Evolutionary conservation across 2,329 filamentous ascomycete genomes (phyloP).

Genomic region (Xylaria sp.): DNA sequence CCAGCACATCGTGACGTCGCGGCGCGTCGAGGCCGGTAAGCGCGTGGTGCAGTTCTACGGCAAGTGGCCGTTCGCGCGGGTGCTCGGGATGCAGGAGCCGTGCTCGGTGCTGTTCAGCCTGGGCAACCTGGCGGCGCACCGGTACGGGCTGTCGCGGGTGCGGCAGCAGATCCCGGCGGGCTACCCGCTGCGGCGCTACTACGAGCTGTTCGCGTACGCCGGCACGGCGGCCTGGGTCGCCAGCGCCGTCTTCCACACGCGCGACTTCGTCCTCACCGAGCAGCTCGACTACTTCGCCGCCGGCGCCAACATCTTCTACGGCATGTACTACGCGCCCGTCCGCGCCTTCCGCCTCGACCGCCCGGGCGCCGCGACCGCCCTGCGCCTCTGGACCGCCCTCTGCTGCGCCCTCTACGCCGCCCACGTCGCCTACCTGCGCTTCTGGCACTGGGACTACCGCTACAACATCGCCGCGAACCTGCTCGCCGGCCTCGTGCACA

Average conservation of each 20-base stretch:
- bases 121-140: constrained; percentile 87
- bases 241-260: constrained; percentile 88
- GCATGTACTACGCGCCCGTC: constrained; percentile 82
- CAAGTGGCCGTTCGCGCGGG: constrained; percentile 95
- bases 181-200: constrained; percentile 81
- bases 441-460: constrained; percentile 89
- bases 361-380: constrained; percentile 49
- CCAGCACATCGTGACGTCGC: constrained; percentile 85
- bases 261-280: constrained; percentile 85
- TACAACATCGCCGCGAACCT: constrained; percentile 99
- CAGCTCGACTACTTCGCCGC: constrained; percentile 96
- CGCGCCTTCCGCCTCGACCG: constrained; percentile 82
- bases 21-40: constrained; percentile 66
- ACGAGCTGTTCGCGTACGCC: constrained; percentile 77
- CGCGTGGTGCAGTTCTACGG: constrained; percentile 91
- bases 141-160: constrained; percentile 72
- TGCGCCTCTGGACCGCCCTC: constrained; percentile 74
- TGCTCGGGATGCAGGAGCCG: constrained; percentile 93
- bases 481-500: constrained; percentile 75
- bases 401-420: constrained; percentile 72
- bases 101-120: constrained; percentile 92
- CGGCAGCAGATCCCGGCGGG: constrained; percentile 68
- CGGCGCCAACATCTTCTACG: constrained; percentile 87
- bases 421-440: constrained; percentile 83
- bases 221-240: constrained; percentile 84